Base-by-base conservation (phyloP, 1,284 basidiomycete species). In the Cryptococcus floricola region DNA sequence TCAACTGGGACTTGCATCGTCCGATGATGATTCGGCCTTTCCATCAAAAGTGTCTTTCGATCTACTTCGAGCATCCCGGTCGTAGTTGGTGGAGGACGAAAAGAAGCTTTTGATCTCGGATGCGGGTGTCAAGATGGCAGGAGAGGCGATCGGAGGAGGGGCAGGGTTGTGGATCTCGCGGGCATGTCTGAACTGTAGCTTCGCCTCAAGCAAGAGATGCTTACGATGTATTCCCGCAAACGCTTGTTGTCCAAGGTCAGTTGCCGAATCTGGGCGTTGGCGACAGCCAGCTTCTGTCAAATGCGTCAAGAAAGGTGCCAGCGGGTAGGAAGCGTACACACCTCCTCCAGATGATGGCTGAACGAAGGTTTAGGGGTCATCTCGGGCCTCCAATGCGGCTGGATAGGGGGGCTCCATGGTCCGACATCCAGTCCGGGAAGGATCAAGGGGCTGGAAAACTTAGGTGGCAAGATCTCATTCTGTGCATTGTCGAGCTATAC, bases 241-340 rank as follows among this genome's bases (percentile, higher is more conserved):
- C 59, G 51, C 10, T 59, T 51, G 52, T 71, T 74, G 54, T 74
- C 71, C 3, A 62, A 16, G 4, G 57, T 63, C 13, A 74, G 61
- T 23, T 60, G 53, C 6, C 57, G 50, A 38, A 74, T 63, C 49
- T 58, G 60, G 28, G 47, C 56, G 28, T 65, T 50, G 10, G 62
- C 60, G 3, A 50, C 23, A 8, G 58, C 63, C 10, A 69, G 62
- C 16, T 52, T 55, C 64, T 67, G n/a, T 10, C 28, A 25, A 13
- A 13, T 23, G 19, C 42, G 27, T 23, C 37, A 23, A 5, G 1
- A 38, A 27, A 2, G 27, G 45, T 25, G 12, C 25, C 5, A 27
- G 16, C 27, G 27, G 25, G 10, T 10, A 23, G 14, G 25, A 23
- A 27, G 14, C 9, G 10, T 34, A 46, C 65, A 57, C 18, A 67